These are phyloP conservation scores for Candida nitratophila DNA, from an alignment of 805 yeast genomes.

Conservation along the genomic window DNA sequence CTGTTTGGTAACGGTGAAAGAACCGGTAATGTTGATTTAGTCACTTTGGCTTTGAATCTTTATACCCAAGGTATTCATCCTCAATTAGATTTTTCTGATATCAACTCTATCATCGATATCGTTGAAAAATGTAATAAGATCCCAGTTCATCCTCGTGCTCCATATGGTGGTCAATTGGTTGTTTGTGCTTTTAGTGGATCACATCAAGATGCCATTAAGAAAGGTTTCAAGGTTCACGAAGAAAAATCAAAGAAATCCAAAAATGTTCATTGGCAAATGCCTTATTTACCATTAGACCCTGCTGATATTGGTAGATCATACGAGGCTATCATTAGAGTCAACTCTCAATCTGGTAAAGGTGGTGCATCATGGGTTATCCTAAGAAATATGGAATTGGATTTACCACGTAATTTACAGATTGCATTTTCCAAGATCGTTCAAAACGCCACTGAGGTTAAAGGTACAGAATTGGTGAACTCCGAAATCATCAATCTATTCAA, in stretches of 20 bases:
- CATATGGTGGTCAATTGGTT: constrained; percentile 77
- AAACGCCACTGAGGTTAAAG: constrained; percentile 57
- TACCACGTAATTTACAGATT: constrained; percentile 76
- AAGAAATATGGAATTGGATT: constrained; percentile 66
- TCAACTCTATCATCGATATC: constrained; percentile 57
- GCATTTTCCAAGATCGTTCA: constrained; percentile 71
- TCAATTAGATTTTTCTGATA: constrained; percentile 62
- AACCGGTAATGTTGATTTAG: constrained; percentile 80
- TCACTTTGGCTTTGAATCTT: constrained; percentile 68
- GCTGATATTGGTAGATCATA: constrained; percentile 81
- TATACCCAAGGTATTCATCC: constrained; percentile 77
- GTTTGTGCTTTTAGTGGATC: constrained; percentile 81
- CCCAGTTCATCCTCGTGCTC: constrained; percentile 72
- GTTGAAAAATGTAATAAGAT: constrained; percentile 78
- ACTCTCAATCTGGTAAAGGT: constrained; percentile 84
- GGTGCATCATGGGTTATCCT: constrained; percentile 86
- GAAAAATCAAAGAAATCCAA: constrained; percentile 30
- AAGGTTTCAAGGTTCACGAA: constrained; percentile 55
- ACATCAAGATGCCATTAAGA: constrained; percentile 86
- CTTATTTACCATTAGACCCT: constrained; percentile 81
- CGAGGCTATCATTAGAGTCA: constrained; percentile 86
- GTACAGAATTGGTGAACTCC: constrained; percentile 58
- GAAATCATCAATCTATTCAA: constrained; percentile 66
- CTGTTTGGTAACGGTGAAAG: constrained; percentile 83
- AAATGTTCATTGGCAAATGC: constrained; percentile 56